phyloP scores from a whole-genome alignment of 352 stramenopile species.

The Phytophthora chlamydospora region DNA sequence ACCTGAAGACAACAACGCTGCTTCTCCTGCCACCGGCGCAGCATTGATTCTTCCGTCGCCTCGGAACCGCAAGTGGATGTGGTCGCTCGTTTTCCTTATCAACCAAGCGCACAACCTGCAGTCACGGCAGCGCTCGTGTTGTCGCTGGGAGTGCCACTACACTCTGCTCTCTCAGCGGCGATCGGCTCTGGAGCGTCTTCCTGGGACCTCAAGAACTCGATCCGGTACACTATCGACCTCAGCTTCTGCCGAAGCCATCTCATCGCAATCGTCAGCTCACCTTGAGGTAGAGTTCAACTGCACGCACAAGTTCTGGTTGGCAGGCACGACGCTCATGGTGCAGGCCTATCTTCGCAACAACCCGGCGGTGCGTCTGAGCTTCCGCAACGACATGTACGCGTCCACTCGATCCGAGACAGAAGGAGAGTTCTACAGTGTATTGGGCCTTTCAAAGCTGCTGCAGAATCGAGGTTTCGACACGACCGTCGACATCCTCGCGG shows the following conservation, averaged over 20 bases:
- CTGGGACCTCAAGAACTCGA: conserved; percentile 11
- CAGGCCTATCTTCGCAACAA: conserved; percentile 44
- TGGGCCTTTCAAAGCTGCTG: conserved; percentile 47
- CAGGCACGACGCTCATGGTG: conserved; percentile 37
- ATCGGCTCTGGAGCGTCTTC: conserved; percentile 56
- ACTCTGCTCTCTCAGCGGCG: conserved; percentile 57
- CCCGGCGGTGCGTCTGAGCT: conserved; percentile 38
- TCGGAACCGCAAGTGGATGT: conserved; percentile 45
- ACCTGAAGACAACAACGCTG: conserved; percentile 1
- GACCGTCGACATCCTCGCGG: conserved; percentile 55
- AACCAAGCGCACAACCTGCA: conserved; percentile 72
- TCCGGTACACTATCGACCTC: conserved; percentile 1
- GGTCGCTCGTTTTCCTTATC: conserved; percentile 59
- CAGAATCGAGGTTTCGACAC: conserved; percentile 43
- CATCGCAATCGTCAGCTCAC: conserved; percentile 9
- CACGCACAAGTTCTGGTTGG: conserved; percentile 70
- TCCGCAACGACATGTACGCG: conserved; percentile 80
- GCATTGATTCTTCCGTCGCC: conserved; percentile 34
- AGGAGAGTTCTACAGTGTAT: conserved; percentile 54
- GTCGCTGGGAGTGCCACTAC: conserved; percentile 80
- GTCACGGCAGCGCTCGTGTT: conserved; percentile 58
- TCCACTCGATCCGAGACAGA: conserved; percentile 52
- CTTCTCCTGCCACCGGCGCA: neutral
- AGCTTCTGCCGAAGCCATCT: conserved; percentile 1
- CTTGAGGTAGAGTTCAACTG: conserved; percentile 59